Evolutionary conservation across 805 yeast genomes (phyloP), one percentile per base, ranked within the genome.

Genomic region (Zygosaccharomyces rouxii): DNA sequence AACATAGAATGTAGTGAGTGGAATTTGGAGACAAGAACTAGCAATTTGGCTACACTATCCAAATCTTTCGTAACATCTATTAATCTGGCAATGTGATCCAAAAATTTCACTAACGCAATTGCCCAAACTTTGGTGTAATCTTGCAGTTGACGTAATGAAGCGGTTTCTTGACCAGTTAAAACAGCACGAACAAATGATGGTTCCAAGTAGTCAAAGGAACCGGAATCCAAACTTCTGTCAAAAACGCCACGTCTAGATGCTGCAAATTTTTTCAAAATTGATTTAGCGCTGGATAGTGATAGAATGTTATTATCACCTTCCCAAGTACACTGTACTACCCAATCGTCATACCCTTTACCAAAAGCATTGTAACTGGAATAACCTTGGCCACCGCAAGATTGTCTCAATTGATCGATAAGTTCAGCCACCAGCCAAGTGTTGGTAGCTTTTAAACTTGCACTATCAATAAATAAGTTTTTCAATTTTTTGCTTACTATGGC

Each of bases 291-390:
- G 46, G 89, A 83, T 68, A 88, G 80, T 2, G 89, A 86, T 55
- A 90, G 75, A 38, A 90, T 84, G 61, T 83, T 89, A 73, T 90
- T 90, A 69, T 90, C 97, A 68, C 97, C 97, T 73, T 90, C 97
- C 97, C 97, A 90, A 16, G 97, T 90, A 70, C 96, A 89, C 71
- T 90, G 97, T 35, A 90, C 97, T n/a, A 86, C 96, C 88, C 95
- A 92, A 67, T 90, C 97, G 53, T 78, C 78, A 72, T 81, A 88
- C 10, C 89, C 89, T 64, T 84, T 87, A 35, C 95, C 96, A 64
- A 90, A 86, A 1, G 90, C 96, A 55, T 88, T 81, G 69, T 90
- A 90, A n/a, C 89, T 81, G 21, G 95, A 88, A 71, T 90, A 90
- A 35, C 97, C 97, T 69, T 87, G 96, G 28, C 97, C 97, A 66